phyloP scores from a whole-genome alignment of 805 yeast species.

The Yarrowia bubula region DNA sequence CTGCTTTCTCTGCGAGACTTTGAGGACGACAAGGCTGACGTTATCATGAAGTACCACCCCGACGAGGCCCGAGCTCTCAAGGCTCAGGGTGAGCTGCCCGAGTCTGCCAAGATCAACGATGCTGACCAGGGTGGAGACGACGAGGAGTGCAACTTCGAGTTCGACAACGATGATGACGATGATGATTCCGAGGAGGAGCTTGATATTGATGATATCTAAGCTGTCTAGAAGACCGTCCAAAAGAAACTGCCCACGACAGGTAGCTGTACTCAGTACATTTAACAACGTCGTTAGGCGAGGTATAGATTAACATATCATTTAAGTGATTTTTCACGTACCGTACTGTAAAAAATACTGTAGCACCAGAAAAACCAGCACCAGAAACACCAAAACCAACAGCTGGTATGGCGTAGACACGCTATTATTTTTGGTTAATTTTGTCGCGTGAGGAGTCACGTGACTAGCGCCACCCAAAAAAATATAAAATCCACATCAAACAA shows the following conservation, averaged over 20 bases:
- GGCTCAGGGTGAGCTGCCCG: constrained; percentile 95
- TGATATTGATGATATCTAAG: constrained; percentile 92
- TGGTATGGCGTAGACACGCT: too few species aligned
- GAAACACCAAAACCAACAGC: too few species aligned
- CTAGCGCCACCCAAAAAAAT: background rate
- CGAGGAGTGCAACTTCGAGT: constrained; percentile 96
- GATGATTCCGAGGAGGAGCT: constrained; percentile 67
- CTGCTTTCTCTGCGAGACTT: constrained; percentile 95
- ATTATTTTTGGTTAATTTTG: too few species aligned
- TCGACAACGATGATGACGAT: constrained; percentile 86
- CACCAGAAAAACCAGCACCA: too few species aligned
- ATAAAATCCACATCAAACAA: too few species aligned
- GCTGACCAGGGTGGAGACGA: constrained; percentile 95
- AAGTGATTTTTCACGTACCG: too few species aligned
- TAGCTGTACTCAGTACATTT: background rate
- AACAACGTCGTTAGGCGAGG: background rate
- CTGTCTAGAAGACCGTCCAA: constrained; percentile 10
- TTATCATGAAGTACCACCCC: constrained; percentile 91
- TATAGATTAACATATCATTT: constrained; percentile 24
- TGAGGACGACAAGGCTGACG: constrained; percentile 98
- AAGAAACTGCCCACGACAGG: background rate
- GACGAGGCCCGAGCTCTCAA: constrained; percentile 98
- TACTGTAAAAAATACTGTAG: too few species aligned
- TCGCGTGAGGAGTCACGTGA: constrained; percentile 4
- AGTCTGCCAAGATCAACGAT: constrained; percentile 94